Evolutionary conservation across 2,329 filamentous ascomycete species (phyloP).

Genomic region (Pseudogymnoascus sp.): DNA sequence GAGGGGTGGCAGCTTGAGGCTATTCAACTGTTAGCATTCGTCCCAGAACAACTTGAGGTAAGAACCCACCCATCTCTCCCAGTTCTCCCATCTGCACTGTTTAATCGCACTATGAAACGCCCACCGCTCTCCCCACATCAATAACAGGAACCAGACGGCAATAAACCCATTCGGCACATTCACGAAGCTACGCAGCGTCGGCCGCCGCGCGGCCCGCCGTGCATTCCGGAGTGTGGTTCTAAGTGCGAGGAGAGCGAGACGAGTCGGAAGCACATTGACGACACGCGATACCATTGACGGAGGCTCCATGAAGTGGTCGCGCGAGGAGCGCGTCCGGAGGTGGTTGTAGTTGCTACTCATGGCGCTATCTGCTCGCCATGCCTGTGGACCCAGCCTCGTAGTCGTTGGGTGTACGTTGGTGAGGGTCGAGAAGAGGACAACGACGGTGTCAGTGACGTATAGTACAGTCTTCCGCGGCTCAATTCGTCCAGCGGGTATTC

Average conservation of each 20-base stretch:
- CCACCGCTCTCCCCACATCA: constrained; percentile 81
- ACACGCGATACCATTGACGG: constrained; percentile 23
- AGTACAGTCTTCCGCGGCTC: not conserved
- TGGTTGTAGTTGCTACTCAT: constrained; percentile 6
- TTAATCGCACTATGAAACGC: constrained; percentile 64
- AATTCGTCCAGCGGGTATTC: not conserved
- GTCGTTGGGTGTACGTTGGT: not conserved
- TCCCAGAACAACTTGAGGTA: not conserved
- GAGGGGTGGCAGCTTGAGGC: constrained; percentile 71
- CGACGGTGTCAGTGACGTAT: not conserved
- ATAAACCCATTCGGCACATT: constrained; percentile 62
- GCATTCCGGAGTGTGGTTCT: constrained; percentile 6
- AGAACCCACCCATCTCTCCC: constrained; percentile 80
- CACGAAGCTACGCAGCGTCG: constrained; percentile 38
- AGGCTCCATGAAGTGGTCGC: constrained; percentile 23
- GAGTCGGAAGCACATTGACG: constrained; percentile 18
- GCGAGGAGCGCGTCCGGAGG: constrained; percentile 16
- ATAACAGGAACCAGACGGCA: constrained; percentile 62
- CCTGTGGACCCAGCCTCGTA: constrained; percentile 1
- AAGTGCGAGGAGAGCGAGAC: constrained; percentile 20
- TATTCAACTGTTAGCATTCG: constrained; percentile 31
- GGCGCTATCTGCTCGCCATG: constrained; percentile 4
- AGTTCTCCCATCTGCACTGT: constrained; percentile 71
- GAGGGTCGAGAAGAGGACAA: constrained; percentile 4
- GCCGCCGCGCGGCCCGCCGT: constrained; percentile 1